A percentile compares a stretch with the other conserved stretches of the same genome.
Evolutionary conservation across 1,284 basidiomycete genomes (phyloP).

Genomic region (Inonotus obliquus): DNA sequence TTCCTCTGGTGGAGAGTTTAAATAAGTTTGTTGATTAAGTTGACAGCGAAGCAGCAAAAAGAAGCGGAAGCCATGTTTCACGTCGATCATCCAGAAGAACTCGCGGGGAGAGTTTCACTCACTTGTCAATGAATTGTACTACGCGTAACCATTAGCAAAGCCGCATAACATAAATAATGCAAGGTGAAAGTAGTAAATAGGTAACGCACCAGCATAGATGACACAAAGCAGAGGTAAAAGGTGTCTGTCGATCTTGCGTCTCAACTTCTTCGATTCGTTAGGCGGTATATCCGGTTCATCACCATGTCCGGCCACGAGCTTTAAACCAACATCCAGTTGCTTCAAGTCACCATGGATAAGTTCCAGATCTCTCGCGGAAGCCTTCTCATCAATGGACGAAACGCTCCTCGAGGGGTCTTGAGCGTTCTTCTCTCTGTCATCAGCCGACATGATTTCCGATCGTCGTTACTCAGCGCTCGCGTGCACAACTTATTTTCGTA

Average conservation of each 20-base stretch:
- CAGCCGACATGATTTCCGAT: neutral
- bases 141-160: neutral
- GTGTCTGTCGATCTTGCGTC: conserved; percentile 26
- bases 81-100: neutral
- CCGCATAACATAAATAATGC: neutral
- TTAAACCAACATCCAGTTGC: conserved; percentile 24
- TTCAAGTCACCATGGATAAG: conserved; percentile 13
- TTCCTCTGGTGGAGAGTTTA: conserved; percentile 17
- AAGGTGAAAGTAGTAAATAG: too few species aligned
- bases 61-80: neutral
- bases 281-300: conserved; percentile 21
- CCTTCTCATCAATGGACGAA: conserved; percentile 17
- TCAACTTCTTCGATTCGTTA: conserved; percentile 19
- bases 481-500: neutral
- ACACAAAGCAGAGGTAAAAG: conserved; percentile 27
- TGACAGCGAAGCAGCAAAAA: neutral
- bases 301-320: conserved; percentile 21
- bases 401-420: conserved; percentile 1
- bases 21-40: neutral
- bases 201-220: conserved; percentile 25
- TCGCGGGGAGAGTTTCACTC: conserved; percentile 3
- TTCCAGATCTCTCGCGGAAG: neutral
- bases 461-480: too few species aligned
- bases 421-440: conserved; percentile 1
- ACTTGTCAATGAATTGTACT: conserved; percentile 29